These are phyloP conservation scores for Ogataea paraovalis DNA, from an alignment of 805 yeast genomes.

Conservation along the genomic window DNA sequence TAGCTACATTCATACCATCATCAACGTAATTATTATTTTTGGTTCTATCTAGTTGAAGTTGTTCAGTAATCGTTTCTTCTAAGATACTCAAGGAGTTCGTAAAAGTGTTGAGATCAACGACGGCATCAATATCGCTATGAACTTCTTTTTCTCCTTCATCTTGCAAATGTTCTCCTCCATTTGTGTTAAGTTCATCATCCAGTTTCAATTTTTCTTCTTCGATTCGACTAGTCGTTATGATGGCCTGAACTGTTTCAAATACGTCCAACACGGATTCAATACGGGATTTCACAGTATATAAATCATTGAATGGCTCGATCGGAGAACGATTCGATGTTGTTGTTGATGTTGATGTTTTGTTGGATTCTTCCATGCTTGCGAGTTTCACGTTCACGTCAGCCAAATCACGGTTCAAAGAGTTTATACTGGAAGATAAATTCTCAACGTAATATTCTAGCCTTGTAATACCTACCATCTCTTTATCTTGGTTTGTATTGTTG, in stretches of 20 bases:
- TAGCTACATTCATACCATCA: slow-evolving; percentile 20
- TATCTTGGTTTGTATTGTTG: neutral
- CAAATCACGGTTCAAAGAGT: slow-evolving; percentile 50
- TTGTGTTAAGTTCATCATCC: neutral
- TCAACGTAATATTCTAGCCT: slow-evolving; percentile 65
- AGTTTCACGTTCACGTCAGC: slow-evolving; percentile 28
- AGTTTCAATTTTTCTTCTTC: slow-evolving; percentile 10
- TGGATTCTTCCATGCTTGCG: slow-evolving; percentile 1
- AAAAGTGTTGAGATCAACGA: slow-evolving; percentile 26
- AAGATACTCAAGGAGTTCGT: slow-evolving; percentile 40
- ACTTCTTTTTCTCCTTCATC: neutral
- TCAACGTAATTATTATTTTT: slow-evolving; percentile 20
- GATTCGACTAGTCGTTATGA: slow-evolving; percentile 31
- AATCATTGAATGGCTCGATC: slow-evolving; percentile 38
- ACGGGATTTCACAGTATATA: slow-evolving; percentile 43
- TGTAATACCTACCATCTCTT: slow-evolving; percentile 38
- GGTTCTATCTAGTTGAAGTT: slow-evolving; percentile 27
- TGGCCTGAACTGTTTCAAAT: slow-evolving; percentile 41
- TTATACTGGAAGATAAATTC: slow-evolving; percentile 53
- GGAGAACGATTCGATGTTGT: slow-evolving; percentile 7
- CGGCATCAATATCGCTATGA: slow-evolving; percentile 4
- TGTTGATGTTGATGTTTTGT: slow-evolving; percentile 4
- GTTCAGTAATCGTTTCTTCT: slow-evolving; percentile 41
- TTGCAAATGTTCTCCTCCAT: neutral
- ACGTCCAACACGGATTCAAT: slow-evolving; percentile 42